A percentile compares a stretch with the other conserved stretches of the same genome.
These are phyloP conservation scores for Physcia stellaris DNA, from an alignment of 495 filamentous ascomycete genomes.

Conservation along the genomic window DNA sequence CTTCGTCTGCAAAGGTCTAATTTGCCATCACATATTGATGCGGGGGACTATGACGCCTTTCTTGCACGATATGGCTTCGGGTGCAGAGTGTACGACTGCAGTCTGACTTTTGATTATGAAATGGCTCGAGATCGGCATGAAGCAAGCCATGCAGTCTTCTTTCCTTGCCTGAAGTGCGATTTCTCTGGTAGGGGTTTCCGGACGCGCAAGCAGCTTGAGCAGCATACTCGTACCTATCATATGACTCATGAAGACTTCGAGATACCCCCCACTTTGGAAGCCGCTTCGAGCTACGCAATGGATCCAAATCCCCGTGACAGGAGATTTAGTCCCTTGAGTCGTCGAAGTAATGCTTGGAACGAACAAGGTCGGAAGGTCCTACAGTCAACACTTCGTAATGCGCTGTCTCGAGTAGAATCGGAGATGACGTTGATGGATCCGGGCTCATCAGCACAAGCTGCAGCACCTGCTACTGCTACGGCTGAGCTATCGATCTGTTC, in stretches of 20 bases:
- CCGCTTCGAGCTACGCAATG: neutral
- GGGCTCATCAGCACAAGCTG: neutral
- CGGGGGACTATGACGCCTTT: neutral
- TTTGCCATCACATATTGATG: slow-evolving; percentile 5
- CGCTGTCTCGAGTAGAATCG: neutral
- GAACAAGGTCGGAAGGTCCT: slow-evolving; percentile 6
- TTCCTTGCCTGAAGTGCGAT: slow-evolving; percentile 7
- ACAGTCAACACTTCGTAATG: slow-evolving; percentile 1
- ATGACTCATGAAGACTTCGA: slow-evolving; percentile 5
- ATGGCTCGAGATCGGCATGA: slow-evolving; percentile 2
- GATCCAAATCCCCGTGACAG: too few relatives aligned
- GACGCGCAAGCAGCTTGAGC: slow-evolving; percentile 5
- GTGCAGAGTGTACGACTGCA: slow-evolving; percentile 1
- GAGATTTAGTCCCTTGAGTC: too few relatives aligned
- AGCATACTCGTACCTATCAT: slow-evolving; percentile 6
- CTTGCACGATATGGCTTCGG: neutral
- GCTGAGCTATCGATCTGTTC: too few relatives aligned
- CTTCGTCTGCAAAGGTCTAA: neutral
- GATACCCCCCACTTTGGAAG: slow-evolving; percentile 2
- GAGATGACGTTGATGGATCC: neutral
- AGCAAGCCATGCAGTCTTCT: neutral
- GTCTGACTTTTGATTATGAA: neutral
- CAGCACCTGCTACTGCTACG: too few relatives aligned
- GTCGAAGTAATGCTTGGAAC: too few relatives aligned
- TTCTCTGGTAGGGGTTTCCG: slow-evolving; percentile 5